These are phyloP conservation scores for Smallanthus sonchifolius DNA, from an alignment of 129 eudicot species.

Conservation along the genomic window DNA sequence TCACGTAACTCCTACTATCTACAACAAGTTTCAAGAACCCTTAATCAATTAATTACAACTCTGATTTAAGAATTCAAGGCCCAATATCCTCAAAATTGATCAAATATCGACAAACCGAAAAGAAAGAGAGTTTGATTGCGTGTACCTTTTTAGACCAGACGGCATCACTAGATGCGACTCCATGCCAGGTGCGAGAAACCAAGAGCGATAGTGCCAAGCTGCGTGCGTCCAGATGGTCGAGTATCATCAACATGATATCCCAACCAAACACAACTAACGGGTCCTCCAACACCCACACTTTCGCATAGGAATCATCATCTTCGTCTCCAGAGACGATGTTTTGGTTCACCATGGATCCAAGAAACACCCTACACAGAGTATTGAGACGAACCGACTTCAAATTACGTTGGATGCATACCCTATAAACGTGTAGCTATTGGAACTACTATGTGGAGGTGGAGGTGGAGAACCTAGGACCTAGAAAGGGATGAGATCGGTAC, in stretches of 20 bases:
- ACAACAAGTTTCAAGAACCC: too few species aligned
- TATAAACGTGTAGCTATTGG: background rate
- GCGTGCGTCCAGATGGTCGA: conserved; percentile 34
- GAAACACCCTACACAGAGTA: background rate
- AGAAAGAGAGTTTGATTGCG: background rate
- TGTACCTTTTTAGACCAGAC: conserved; percentile 30
- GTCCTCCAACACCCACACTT: background rate
- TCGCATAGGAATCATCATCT: background rate
- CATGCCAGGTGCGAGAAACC: conserved; percentile 29
- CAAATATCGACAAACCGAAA: too few species aligned
- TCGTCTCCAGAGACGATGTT: conserved; percentile 5
- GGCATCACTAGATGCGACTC: conserved; percentile 26
- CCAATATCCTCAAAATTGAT: too few species aligned
- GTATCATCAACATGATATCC: conserved; percentile 30
- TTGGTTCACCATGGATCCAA: background rate
- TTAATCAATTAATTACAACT: too few species aligned
- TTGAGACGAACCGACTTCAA: background rate
- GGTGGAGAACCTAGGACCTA: too few species aligned
- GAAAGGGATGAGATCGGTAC: too few species aligned
- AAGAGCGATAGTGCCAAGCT: conserved; percentile 36
- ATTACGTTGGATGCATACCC: too few species aligned
- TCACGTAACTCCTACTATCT: too few species aligned
- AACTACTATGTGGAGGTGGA: background rate
- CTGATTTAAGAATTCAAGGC: too few species aligned
- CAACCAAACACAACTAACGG: conserved; percentile 30